These are phyloP conservation scores for Parathielavia appendiculata DNA, from an alignment of 495 filamentous ascomycete species.

Conservation along the genomic window DNA sequence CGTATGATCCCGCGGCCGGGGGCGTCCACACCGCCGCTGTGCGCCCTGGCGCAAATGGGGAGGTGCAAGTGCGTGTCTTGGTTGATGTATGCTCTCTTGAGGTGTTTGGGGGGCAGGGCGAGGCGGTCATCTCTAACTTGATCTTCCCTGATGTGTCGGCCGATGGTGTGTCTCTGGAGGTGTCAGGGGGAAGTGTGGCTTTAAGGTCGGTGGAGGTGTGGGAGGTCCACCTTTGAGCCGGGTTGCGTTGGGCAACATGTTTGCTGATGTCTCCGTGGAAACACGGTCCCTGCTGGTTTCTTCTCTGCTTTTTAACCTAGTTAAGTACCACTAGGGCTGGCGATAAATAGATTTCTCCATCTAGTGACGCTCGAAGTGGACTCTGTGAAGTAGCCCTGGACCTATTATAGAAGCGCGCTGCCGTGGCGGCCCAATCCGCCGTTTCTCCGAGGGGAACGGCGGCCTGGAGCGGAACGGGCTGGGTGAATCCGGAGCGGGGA, in stretches of 20 bases:
- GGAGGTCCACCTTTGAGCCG: not conserved
- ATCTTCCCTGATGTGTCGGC: not conserved
- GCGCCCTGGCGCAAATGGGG: not conserved
- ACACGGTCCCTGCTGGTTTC: too few relatives aligned
- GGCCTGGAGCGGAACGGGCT: too few relatives aligned
- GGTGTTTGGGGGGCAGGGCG: conserved; percentile 1
- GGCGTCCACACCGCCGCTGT: conserved; percentile 1
- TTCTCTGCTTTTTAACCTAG: too few relatives aligned
- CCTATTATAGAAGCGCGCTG: too few relatives aligned
- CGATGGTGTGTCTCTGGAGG: not conserved
- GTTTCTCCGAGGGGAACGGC: too few relatives aligned
- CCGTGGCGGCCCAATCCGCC: too few relatives aligned
- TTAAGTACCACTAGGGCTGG: too few relatives aligned
- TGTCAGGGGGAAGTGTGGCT: not conserved
- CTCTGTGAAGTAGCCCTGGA: too few relatives aligned
- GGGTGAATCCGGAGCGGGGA: too few relatives aligned
- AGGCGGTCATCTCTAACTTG: not conserved
- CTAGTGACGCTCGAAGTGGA: too few relatives aligned
- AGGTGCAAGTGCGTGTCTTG: not conserved
- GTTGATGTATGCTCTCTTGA: not conserved
- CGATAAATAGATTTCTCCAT: too few relatives aligned
- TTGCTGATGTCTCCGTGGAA: too few relatives aligned
- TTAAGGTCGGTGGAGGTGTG: not conserved
- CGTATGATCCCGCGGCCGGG: not conserved
- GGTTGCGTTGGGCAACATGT: not conserved